phyloP scores from a whole-genome alignment of 139 green algal genomes.

The Chlorokybus atmophyticus region DNA sequence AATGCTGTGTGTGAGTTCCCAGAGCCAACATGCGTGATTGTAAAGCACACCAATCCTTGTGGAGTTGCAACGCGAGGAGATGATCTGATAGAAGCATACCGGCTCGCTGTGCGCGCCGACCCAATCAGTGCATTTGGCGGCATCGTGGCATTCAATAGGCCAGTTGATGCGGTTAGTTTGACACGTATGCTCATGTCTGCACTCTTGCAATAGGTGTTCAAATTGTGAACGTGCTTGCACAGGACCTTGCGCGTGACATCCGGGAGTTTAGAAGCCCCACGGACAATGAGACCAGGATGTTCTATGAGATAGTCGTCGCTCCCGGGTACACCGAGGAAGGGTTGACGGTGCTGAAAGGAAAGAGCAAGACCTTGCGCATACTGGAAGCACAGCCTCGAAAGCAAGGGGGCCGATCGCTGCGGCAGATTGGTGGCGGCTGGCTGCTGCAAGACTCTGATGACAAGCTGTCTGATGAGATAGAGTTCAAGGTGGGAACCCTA shows the following conservation, averaged over 20 bases:
- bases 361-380: conserved; percentile 94
- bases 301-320: conserved; percentile 99
- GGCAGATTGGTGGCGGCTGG: conserved; percentile 73
- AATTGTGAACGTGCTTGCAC: no score
- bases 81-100: conserved; percentile 85
- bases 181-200: no score
- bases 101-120: conserved; percentile 80
- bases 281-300: conserved; percentile 95
- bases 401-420: conserved; percentile 47
- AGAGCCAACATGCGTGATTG: conserved; percentile 82
- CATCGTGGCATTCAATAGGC: conserved; percentile 97
- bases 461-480: conserved; percentile 58
- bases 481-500: conserved; percentile 51
- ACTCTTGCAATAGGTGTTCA: no score
- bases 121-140: conserved; percentile 91
- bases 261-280: conserved; percentile 83
- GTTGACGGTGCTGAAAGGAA: conserved; percentile 86
- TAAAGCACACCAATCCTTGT: conserved; percentile 99
- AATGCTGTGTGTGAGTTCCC: conserved; percentile 54
- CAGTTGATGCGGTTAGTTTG: conserved; percentile 23
- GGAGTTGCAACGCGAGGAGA: conserved; percentile 50
- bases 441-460: conserved; percentile 74
- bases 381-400: conserved; percentile 72
- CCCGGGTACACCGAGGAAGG: conserved; percentile 84
- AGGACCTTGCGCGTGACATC: conserved; percentile 71